phyloP scores from a whole-genome alignment of 371 early-diverging fungal species.

The Mucor velutinosus region DNA sequence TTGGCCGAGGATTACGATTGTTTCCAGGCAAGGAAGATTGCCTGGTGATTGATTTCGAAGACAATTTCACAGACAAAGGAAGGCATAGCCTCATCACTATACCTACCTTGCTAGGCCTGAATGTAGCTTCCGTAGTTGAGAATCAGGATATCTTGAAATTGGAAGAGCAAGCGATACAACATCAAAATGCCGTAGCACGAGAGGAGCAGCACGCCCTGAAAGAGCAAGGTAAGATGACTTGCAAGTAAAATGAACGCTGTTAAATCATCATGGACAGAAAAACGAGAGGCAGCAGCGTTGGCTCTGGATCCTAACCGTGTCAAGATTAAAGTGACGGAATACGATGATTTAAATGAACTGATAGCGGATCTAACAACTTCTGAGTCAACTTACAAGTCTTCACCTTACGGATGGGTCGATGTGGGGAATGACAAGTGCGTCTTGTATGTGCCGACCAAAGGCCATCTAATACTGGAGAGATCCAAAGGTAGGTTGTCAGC shows the following conservation, averaged over 20 bases:
- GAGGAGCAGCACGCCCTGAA: not conserved
- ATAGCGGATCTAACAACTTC: constrained; percentile 43
- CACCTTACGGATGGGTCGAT: constrained; percentile 52
- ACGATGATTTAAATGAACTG: constrained; percentile 53
- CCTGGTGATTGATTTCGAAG: constrained; percentile 87
- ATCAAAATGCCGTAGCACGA: not conserved
- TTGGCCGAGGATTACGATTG: constrained; percentile 89
- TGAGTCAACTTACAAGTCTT: constrained; percentile 26
- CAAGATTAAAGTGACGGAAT: constrained; percentile 52
- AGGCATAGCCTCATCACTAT: constrained; percentile 55
- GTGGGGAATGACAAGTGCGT: constrained; percentile 47
- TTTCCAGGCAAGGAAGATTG: constrained; percentile 73
- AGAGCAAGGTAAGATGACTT: not conserved
- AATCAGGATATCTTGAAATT: constrained; percentile 11
- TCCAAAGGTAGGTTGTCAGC: constrained; percentile 10
- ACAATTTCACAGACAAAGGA: constrained; percentile 47
- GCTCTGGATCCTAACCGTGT: constrained; percentile 19
- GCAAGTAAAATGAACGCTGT: not conserved
- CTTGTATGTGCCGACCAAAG: constrained; percentile 29
- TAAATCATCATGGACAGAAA: not conserved
- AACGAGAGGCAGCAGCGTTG: constrained; percentile 14
- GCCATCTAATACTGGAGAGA: constrained; percentile 25
- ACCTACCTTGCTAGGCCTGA: constrained; percentile 74
- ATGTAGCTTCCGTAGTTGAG: constrained; percentile 43
- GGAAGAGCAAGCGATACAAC: not conserved